phyloP scores from a whole-genome alignment of 345 rosid species.

The Gossypium arboreum region DNA sequence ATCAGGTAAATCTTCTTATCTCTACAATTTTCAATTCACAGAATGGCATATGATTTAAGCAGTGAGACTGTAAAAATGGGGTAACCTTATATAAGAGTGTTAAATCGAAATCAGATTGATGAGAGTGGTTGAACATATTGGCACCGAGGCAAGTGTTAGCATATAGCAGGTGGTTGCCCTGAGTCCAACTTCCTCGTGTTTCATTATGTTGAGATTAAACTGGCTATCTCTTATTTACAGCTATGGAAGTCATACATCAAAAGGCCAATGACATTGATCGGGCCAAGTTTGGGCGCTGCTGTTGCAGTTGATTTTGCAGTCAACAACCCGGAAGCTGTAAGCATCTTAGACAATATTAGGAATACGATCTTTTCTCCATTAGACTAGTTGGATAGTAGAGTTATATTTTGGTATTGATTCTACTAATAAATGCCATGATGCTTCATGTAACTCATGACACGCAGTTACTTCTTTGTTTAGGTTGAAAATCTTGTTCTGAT shows the following conservation, averaged over 20 bases:
- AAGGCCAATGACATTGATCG: slow-evolving; percentile 78
- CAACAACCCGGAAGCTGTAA: slow-evolving; percentile 83
- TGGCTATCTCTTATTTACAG: slow-evolving; percentile 30
- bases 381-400: background rate
- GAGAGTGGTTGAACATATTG: background rate
- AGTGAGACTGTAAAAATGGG: background rate
- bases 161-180: background rate
- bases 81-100: background rate
- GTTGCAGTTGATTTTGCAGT: slow-evolving; percentile 78
- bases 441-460: background rate
- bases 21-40: background rate
- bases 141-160: background rate
- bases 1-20: slow-evolving; percentile 45
- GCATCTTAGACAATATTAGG: slow-evolving; percentile 16
- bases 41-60: background rate
- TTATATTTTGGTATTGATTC: slow-evolving; percentile 5
- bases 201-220: slow-evolving; percentile 7
- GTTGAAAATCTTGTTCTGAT: slow-evolving; percentile 74
- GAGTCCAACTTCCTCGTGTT: background rate
- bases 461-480: slow-evolving; percentile 27
- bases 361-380: background rate
- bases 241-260: slow-evolving; percentile 78
- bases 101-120: background rate
- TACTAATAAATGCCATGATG: background rate
- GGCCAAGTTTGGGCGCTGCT: slow-evolving; percentile 98